Base-by-base conservation (phyloP, 108 stramenopile genomes). In the Fistulifera pelliculosa region DNA sequence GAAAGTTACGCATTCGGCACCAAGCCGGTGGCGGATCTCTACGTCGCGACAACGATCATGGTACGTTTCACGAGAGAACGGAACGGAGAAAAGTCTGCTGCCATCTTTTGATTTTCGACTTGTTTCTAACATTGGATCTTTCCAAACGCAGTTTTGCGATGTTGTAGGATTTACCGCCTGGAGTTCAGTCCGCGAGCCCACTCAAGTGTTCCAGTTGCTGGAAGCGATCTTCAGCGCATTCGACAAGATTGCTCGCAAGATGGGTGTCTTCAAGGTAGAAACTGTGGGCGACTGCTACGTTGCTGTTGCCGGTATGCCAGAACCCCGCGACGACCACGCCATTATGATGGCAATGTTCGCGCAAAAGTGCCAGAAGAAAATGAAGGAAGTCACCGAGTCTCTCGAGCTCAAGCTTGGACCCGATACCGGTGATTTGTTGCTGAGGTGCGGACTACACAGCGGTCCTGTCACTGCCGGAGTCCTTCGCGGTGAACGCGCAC, bases 271-370 rank as follows among this genome's bases (percentile, higher is more conserved):
- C 28, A 60, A 60, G 22, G 59, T 60, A 13, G 59, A 60, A 16
- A 62, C 61, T 14, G 31, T 62, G 8, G 65, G 76, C 10, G 77
- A 78, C 44, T 75, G 73, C 35, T 77, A 78, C 66, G 74, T 78
- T 52, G 77, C 77, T 25, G 77, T 78, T 0, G 70, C 74, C 5
- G 77, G 77, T 44, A 66, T 78, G 41, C 77, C 77, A 11, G 58
- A 78, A 7, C 77, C 73, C 42, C 63, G 67, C 1, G 62, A 67
- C 3, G 74, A 75, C 40, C 73, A 78, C 22, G 77, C 77, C 45
- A 60, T 64, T 12, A 41, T 73, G 5, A 52, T 78, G 49, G 62
- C 66, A 12, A 31, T 48, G 45, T 78, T 78, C 39, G 63, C 77
- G 0, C 63, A 61, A 28, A 60, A 71, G 16, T 58, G 50, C 28